A percentile compares a stretch with the other conserved stretches of the same genome.
Evolutionary conservation across 345 rosid species (phyloP).

Genomic region (Gossypium australe): DNA sequence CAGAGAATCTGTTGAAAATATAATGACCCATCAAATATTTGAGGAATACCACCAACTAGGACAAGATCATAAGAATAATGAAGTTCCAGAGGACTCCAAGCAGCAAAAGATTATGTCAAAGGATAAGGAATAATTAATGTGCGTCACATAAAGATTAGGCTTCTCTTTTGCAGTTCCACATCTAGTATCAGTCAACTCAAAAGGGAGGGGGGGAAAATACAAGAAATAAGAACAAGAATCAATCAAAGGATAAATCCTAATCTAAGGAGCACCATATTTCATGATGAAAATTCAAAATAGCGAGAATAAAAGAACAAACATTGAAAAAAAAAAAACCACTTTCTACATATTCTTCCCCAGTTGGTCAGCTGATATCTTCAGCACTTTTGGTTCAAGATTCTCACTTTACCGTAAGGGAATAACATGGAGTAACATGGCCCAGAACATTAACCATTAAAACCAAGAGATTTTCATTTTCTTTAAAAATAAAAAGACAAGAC

Average conservation of each 20-base stretch:
- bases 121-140: not conserved
- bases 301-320: slow-evolving; percentile 13
- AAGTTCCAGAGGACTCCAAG: slow-evolving; percentile 2
- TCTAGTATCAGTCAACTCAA: not conserved
- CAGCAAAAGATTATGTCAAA: not conserved
- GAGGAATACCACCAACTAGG: slow-evolving; percentile 6
- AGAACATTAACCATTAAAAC: not conserved
- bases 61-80: not conserved
- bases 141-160: slow-evolving; percentile 13
- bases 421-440: slow-evolving; percentile 2
- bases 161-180: not conserved
- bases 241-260: slow-evolving; percentile 29
- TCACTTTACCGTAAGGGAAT: not conserved
- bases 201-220: too few relatives aligned
- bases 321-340: slow-evolving; percentile 25
- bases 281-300: slow-evolving; percentile 10
- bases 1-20: slow-evolving; percentile 14
- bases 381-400: slow-evolving; percentile 30
- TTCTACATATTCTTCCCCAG: slow-evolving; percentile 28
- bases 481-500: not conserved
- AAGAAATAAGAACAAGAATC: slow-evolving; percentile 3
- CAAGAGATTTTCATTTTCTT: not conserved
- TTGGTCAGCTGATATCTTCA: slow-evolving; percentile 22
- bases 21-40: not conserved
- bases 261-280: slow-evolving; percentile 20